Evolutionary conservation across 257 asterid genomes (phyloP).

Genomic region (Nicotiana sylvestris): DNA sequence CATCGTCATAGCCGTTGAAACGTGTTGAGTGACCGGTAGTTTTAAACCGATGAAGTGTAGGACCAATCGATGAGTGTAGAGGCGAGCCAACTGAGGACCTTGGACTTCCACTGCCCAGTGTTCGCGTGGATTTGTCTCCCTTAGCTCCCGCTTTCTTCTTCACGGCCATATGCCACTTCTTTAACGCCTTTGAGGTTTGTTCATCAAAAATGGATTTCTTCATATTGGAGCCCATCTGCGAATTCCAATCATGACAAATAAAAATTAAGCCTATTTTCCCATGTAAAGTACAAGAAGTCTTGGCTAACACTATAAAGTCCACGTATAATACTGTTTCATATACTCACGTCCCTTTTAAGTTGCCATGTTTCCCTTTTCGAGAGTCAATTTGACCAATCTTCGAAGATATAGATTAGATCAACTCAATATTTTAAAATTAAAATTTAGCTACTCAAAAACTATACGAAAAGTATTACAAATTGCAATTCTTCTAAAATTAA

Average conservation of each 20-base stretch:
- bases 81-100: slow-evolving; percentile 65
- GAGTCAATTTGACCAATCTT: no score
- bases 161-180: slow-evolving; percentile 88
- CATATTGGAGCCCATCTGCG: slow-evolving; percentile 78
- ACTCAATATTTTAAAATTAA: no score
- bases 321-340: neutral
- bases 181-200: slow-evolving; percentile 83
- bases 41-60: slow-evolving; percentile 62
- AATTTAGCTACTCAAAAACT: no score
- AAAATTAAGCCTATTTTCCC: neutral
- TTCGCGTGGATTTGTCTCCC: slow-evolving; percentile 47
- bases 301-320: neutral
- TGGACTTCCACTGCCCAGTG: slow-evolving; percentile 58
- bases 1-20: slow-evolving; percentile 33
- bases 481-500: no score
- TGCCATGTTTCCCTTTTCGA: no score
- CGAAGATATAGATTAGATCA: no score
- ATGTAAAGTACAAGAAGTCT: neutral
- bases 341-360: no score
- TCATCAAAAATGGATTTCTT: slow-evolving; percentile 87
- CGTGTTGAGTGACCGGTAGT: slow-evolving; percentile 63
- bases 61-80: slow-evolving; percentile 31
- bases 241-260: neutral
- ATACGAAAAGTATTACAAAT: no score
- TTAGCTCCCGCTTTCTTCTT: slow-evolving; percentile 59